phyloP scores from a whole-genome alignment of 176 grass and related monocot genomes.

The Musa acuminata region DNA sequence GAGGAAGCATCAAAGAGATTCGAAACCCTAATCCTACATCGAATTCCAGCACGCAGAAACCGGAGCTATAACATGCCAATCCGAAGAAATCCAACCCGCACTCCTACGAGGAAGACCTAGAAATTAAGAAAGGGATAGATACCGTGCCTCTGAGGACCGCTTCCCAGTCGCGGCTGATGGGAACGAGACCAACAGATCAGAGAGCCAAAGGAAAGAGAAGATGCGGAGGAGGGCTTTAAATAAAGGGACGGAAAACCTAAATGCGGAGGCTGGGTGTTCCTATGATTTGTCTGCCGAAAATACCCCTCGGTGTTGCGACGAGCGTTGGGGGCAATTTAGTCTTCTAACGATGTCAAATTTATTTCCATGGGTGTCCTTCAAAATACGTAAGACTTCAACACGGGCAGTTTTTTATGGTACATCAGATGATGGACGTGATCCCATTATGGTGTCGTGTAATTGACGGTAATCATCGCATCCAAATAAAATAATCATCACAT shows the following conservation, averaged over 20 bases:
- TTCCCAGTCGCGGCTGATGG: neutral
- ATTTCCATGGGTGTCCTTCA: too few relatives aligned
- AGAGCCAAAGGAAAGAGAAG: neutral
- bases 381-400: too few relatives aligned
- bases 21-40: neutral
- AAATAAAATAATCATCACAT: too few relatives aligned
- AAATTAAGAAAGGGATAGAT: neutral
- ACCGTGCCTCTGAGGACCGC: neutral
- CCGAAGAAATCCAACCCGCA: neutral
- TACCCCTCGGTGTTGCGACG: too few relatives aligned
- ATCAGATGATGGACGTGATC: too few relatives aligned
- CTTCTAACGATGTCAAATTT: too few relatives aligned
- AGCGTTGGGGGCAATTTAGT: too few relatives aligned
- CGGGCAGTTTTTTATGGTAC: too few relatives aligned
- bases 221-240: neutral
- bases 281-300: too few relatives aligned
- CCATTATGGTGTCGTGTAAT: too few relatives aligned
- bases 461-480: too few relatives aligned
- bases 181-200: neutral
- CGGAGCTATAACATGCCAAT: neutral
- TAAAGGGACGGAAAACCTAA: neutral
- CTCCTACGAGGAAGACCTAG: neutral
- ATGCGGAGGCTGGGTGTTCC: too few relatives aligned
- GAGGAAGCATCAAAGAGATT: neutral
- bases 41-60: neutral